phyloP scores from a whole-genome alignment of 1,284 basidiomycete species.

The Cryptococcus sp. region DNA sequence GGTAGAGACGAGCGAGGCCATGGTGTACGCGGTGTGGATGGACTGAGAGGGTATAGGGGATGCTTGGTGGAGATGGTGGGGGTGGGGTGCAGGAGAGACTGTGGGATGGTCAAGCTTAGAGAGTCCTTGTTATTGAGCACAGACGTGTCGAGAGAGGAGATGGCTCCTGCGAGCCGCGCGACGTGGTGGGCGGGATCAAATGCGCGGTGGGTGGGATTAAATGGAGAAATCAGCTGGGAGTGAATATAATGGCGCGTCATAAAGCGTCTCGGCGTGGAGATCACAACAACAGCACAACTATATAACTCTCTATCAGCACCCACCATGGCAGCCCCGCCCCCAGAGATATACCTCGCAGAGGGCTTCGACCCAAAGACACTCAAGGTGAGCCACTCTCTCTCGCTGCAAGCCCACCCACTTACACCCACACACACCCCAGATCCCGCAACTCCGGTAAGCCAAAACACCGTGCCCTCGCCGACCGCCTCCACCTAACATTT shows the following conservation, averaged over 20 bases:
- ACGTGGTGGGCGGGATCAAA: not conserved
- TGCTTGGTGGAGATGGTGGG: conserved; percentile 1
- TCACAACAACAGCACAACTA: not conserved
- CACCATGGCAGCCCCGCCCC: conserved; percentile 39
- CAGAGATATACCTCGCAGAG: conserved; percentile 64
- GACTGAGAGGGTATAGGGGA: not conserved
- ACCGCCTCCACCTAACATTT: not conserved
- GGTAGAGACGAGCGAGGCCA: conserved; percentile 28
- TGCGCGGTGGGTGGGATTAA: conserved; percentile 1
- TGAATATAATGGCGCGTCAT: not conserved
- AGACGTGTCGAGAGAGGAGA: not conserved
- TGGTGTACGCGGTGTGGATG: conserved; percentile 10
- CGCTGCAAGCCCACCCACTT: conserved; percentile 6
- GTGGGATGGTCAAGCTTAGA: too few species aligned
- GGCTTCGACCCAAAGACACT: conserved; percentile 76
- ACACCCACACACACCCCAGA: conserved; percentile 20
- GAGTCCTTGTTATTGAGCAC: not conserved
- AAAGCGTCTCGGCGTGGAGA: not conserved
- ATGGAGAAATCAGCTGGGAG: not conserved
- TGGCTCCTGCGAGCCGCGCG: conserved; percentile 3
- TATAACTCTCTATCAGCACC: too few species aligned
- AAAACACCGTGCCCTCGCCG: not conserved
- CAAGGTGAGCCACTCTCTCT: conserved; percentile 48
- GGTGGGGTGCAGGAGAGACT: not conserved
- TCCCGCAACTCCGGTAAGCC: conserved; percentile 48